These are phyloP conservation scores for Pythium folliculosum DNA, from an alignment of 352 stramenopile genomes.

Conservation along the genomic window DNA sequence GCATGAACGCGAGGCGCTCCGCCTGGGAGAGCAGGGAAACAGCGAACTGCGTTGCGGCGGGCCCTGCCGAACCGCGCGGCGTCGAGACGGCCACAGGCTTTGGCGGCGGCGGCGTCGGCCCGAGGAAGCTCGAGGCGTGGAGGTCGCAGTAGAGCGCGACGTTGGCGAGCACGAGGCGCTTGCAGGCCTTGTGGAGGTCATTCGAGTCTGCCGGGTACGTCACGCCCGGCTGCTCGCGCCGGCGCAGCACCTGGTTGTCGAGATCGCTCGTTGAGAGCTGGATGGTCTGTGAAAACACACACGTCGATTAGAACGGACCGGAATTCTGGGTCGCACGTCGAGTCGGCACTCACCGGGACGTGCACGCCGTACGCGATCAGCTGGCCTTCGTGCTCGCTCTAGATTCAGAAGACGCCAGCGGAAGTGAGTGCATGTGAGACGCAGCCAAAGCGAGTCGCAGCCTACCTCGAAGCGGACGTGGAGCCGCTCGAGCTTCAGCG, in stretches of 20 bases:
- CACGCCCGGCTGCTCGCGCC: constrained; percentile 53
- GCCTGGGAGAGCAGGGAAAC: not conserved
- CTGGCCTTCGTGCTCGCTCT: constrained; percentile 48
- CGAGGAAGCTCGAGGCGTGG: constrained; percentile 33
- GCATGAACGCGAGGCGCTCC: constrained; percentile 33
- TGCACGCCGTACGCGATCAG: constrained; percentile 58
- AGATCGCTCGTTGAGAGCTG: constrained; percentile 51
- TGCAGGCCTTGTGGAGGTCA: constrained; percentile 38
- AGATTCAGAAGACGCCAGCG: not conserved
- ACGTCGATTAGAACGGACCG: not conserved
- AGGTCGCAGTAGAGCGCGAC: constrained; percentile 62
- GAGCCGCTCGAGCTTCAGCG: constrained; percentile 59
- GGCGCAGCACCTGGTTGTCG: constrained; percentile 63
- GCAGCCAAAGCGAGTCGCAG: no score
- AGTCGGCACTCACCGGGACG: constrained; percentile 41
- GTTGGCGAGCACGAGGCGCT: constrained; percentile 67
- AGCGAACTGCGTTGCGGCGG: not conserved
- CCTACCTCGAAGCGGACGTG: constrained; percentile 76
- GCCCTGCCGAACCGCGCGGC: not conserved
- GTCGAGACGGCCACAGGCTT: not conserved
- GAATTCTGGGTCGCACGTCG: not conserved
- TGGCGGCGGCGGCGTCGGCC: not conserved
- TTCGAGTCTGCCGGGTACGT: constrained; percentile 38
- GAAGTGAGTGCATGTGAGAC: no score
- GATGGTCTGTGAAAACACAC: constrained; percentile 39